Evolutionary conservation across 2,329 filamentous ascomycete genomes (phyloP), one percentile per base, ranked within the genome.

Genomic region (Neonectria punicea): DNA sequence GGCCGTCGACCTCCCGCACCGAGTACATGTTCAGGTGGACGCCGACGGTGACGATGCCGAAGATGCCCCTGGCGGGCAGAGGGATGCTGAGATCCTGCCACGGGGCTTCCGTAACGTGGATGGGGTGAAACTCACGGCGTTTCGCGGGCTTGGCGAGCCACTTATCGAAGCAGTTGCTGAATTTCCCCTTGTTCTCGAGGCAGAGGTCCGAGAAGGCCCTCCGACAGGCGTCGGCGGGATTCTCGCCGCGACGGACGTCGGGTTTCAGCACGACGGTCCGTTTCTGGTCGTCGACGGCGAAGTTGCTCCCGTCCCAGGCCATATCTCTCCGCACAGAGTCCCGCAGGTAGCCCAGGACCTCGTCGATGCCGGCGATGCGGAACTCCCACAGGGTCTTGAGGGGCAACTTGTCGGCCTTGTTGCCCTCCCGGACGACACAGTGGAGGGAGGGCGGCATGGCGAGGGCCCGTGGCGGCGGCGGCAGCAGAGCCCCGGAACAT

Each of bases 21-120:
- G 74, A 77, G 67, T 76, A 81, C 50, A 78, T 75, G 65, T 78
- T 81, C 66, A 81, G 72, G 61, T 81, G 79, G 2, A 78, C 76
- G 8, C 79, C 79, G 5, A 76, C 73, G 2, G 79, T 81, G 34
- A 78, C 68, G 36, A 80, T 71, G 6, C 79, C 79, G 30, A 81
- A 74, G 10, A 80, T 66, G 1, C 79, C 79, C 4, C 79, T 70
- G 30, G 75, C 65, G 3, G 77, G 75, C 10, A 77, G 73, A 4
- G 78, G 76, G 10, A 80, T 75, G 41, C 69, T 59, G 20, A 80
- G 61, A 4, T 73, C 67, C 6, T 66, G 58, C 8, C 73, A 55
- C 8, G 66, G 56, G 5, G 41, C 32, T 8, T 72, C 67, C 7
- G 73, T 65, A 13, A 71, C 70, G 22, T 76, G 72, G 10, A 81